Conservation (phyloP, 345 rosid genomes). For the Bruguiera parviflora region DNA sequence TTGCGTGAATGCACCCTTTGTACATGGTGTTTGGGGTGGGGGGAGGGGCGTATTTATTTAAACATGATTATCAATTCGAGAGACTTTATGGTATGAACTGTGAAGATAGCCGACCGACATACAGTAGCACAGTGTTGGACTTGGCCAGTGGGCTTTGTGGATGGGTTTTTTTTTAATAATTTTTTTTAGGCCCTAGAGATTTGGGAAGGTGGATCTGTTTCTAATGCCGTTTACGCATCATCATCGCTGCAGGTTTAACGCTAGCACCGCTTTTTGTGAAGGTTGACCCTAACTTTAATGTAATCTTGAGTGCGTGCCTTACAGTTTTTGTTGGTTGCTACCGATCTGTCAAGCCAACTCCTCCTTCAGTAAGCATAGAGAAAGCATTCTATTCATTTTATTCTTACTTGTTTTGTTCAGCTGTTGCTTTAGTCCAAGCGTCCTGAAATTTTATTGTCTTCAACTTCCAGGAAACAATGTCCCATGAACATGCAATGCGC, state of each 20-base stretch:
- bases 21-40: no score
- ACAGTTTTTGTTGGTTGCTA: constrained; percentile 94
- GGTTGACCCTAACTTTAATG: constrained; percentile 91
- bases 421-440: background rate
- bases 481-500: constrained; percentile 98
- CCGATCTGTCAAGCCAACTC: constrained; percentile 95
- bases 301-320: constrained; percentile 83
- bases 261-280: constrained; percentile 88
- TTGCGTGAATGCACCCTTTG: no score
- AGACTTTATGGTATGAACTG: no score
- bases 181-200: background rate
- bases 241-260: constrained; percentile 59
- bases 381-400: background rate
- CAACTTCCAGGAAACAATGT: constrained; percentile 85
- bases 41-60: no score
- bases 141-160: background rate
- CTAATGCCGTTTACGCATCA: background rate
- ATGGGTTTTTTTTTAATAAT: background rate
- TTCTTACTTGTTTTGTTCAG: background rate
- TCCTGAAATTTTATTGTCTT: constrained; percentile 9
- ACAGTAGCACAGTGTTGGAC: no score
- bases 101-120: no score
- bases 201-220: background rate
- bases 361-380: constrained; percentile 60
- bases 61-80: no score